Base-by-base conservation (phyloP, 2,329 filamentous ascomycete genomes). In the Taxawa tesnikishii region DNA sequence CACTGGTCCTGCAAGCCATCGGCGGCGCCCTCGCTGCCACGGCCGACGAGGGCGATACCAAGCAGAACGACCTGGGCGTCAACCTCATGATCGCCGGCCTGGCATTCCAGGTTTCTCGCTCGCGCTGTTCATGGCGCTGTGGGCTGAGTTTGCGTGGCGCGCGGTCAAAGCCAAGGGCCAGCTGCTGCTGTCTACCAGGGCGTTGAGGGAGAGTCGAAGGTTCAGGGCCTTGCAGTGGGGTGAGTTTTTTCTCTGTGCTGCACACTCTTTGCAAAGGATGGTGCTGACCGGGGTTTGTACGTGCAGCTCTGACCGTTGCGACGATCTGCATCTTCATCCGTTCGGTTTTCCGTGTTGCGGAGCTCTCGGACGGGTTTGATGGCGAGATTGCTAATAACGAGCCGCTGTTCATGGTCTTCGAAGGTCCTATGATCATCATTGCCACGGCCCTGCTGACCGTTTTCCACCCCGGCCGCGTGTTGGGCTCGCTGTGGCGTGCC, bases 1-100 rank as follows among this genome's bases (percentile, higher is more conserved):
- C 66, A 6, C 57, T 75, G 5, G 43, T 69, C 9, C 53, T 75
- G 5, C 71, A 75, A 47, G 69, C 65, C 6, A 59, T 59, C 4
- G 70, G 70, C n/a, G 70, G 71, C 36, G 69, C 64, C 32, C 57
- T 73, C 28, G 67, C 72, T 1, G 68, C 71, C 0, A 60, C 62
- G 0, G 66, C 64, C 1, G 49, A 50, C 6, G 54, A 53, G 2
- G 55, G 60, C n/a, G 37, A 39, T 3, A 46, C 50, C 4, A n/a
- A n/a, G n/a, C 45, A 59, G 15, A 50, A 54, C 11, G 49, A 68
- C 26, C 44, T 56, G 3, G 68, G 69, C 5, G 62, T 67, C 30
- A 49, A 68, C 38, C 60, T 73, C 31, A 72, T 73, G 50, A 63
- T 73, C 31, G 62, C 67, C 0, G 70, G 70, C 47, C 62, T 74